These are phyloP conservation scores for Meyerozyma athensensis DNA, from an alignment of 1,139 yeast species.

Conservation along the genomic window DNA sequence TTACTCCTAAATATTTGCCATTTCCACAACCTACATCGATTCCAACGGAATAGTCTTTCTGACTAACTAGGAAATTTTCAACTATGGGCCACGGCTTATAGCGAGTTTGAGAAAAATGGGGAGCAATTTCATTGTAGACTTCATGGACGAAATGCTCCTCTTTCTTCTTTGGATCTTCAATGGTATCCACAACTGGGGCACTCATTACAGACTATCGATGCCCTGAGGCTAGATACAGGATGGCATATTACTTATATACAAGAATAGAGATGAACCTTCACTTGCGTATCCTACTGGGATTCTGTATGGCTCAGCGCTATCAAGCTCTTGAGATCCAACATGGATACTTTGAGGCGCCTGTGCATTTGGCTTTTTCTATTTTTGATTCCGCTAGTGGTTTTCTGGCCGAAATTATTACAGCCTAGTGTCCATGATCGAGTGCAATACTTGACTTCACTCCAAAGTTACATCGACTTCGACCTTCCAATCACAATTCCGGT, in stretches of 20 bases:
- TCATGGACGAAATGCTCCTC: conserved; percentile 81
- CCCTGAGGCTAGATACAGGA: too few species aligned
- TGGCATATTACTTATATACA: too few species aligned
- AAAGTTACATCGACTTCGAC: conserved; percentile 9
- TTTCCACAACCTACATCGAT: conserved; percentile 93
- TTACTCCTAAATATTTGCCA: conserved; percentile 81
- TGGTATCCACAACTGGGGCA: conserved; percentile 3
- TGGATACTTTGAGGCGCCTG: too few species aligned
- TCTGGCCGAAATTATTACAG: not conserved
- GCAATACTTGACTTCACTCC: not conserved
- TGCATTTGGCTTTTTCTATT: not conserved
- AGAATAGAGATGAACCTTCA: too few species aligned
- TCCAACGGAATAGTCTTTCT: conserved; percentile 38
- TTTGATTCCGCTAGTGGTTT: not conserved
- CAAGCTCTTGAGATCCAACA: too few species aligned
- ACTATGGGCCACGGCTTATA: conserved; percentile 99
- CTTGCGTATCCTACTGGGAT: too few species aligned
- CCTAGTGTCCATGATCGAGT: not conserved
- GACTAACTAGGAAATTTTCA: conserved; percentile 51
- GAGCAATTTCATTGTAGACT: conserved; percentile 87
- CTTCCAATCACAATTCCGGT: conserved; percentile 22
- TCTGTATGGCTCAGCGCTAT: too few species aligned
- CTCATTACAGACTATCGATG: conserved; percentile 2
- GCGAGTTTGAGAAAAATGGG: conserved; percentile 88
- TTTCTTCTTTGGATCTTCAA: conserved; percentile 45